Conservation (phyloP, 2,329 filamentous ascomycete genomes). For the Lecanoromycetidae sp. region DNA sequence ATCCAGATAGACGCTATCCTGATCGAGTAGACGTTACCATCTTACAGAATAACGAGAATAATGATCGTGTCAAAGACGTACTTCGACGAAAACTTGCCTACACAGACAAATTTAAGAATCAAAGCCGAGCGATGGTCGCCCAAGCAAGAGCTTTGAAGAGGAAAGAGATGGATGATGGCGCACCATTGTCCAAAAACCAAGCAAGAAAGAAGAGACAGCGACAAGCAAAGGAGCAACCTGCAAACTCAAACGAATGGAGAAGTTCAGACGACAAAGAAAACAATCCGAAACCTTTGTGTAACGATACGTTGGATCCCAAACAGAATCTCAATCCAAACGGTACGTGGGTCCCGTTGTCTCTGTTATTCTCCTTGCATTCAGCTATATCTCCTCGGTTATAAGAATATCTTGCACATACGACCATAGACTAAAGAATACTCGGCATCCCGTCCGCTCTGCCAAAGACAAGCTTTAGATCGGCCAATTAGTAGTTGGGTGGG, state of each 20-base stretch:
- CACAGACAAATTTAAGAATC: constrained; percentile 35
- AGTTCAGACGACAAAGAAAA: constrained; percentile 6
- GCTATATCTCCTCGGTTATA: background rate
- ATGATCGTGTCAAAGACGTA: constrained; percentile 45
- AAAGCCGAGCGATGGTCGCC: constrained; percentile 23
- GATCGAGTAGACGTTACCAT: constrained; percentile 47
- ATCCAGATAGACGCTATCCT: constrained; percentile 43
- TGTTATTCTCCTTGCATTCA: background rate
- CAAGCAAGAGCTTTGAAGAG: constrained; percentile 18
- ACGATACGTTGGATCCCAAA: background rate
- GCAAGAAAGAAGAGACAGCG: constrained; percentile 29
- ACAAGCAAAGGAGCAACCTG: constrained; percentile 24
- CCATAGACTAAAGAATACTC: constrained; percentile 8
- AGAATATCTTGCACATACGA: background rate
- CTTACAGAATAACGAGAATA: constrained; percentile 36
- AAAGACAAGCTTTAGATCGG: constrained; percentile 5
- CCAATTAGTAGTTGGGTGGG: constrained; percentile 4
- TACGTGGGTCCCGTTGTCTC: background rate
- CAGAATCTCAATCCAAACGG: constrained; percentile 4
- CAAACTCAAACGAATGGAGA: constrained; percentile 22
- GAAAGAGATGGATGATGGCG: constrained; percentile 19
- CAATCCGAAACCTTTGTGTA: constrained; percentile 18
- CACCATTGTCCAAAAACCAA: constrained; percentile 14
- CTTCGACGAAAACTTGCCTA: constrained; percentile 55
- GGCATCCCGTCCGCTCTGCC: constrained; percentile 3